These are phyloP conservation scores for Marasmius sp. DNA, from an alignment of 1,284 basidiomycete species.

Conservation along the genomic window DNA sequence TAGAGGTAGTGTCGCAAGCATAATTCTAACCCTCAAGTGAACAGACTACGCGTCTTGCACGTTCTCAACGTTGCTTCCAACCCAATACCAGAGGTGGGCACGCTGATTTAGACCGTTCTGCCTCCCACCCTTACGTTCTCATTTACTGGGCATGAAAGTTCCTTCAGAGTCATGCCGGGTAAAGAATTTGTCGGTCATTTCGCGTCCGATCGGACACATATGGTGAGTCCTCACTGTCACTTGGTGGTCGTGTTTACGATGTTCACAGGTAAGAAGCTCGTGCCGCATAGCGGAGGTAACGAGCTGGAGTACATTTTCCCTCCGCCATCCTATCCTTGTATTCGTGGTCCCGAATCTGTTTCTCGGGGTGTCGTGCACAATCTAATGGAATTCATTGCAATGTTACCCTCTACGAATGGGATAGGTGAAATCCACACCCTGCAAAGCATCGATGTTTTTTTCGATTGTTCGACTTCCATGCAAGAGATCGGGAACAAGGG, in stretches of 20 bases:
- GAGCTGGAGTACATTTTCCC: slow-evolving; percentile 29
- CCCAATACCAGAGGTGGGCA: slow-evolving; percentile 47
- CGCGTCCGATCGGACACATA: slow-evolving; percentile 78
- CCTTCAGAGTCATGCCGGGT: slow-evolving; percentile 56
- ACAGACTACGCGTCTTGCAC: slow-evolving; percentile 57
- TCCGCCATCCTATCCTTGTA: slow-evolving; percentile 53
- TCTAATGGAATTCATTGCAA: slow-evolving; percentile 61
- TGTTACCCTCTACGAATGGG: slow-evolving; percentile 33
- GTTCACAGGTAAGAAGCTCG: neutral
- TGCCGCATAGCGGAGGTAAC: neutral
- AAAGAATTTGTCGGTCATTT: slow-evolving; percentile 54
- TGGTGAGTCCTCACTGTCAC: slow-evolving; percentile 43
- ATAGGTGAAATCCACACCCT: slow-evolving; percentile 32
- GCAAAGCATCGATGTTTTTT: neutral
- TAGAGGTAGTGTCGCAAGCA: neutral
- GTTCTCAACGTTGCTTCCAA: slow-evolving; percentile 41
- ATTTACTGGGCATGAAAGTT: slow-evolving; percentile 24
- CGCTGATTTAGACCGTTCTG: neutral
- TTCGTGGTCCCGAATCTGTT: slow-evolving; percentile 47
- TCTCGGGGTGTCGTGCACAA: slow-evolving; percentile 49
- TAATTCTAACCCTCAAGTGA: neutral
- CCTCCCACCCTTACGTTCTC: neutral
- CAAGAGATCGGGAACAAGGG: neutral
- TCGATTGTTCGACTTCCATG: neutral
- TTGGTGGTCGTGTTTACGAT: neutral